Evolutionary conservation across 805 yeast species (phyloP).

Genomic region (Metschnikowia matae): DNA sequence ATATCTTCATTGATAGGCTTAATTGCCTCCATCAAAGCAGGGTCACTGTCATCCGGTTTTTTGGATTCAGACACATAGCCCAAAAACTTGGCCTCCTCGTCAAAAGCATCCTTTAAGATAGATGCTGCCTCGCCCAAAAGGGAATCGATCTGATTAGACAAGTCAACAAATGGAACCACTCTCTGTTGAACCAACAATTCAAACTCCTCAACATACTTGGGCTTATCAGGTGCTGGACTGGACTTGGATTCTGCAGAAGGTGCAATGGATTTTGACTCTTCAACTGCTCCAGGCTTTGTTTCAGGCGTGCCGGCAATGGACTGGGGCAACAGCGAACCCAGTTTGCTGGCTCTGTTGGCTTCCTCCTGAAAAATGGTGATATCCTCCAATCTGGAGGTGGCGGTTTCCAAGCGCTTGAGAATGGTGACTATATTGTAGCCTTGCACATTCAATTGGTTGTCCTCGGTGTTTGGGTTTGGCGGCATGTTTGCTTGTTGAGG

Average conservation of each 20-base stretch:
- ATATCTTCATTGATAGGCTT: slow-evolving; percentile 65
- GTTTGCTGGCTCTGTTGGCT: slow-evolving; percentile 27
- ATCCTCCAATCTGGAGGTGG: slow-evolving; percentile 89
- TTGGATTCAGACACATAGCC: slow-evolving; percentile 54
- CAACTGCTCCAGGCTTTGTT: slow-evolving; percentile 12
- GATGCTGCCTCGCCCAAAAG: slow-evolving; percentile 54
- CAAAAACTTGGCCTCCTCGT: slow-evolving; percentile 56
- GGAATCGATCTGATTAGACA: slow-evolving; percentile 53
- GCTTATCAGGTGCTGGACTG: slow-evolving; percentile 22
- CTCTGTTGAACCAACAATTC: slow-evolving; percentile 48
- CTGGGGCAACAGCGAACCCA: slow-evolving; percentile 7
- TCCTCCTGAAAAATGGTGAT: slow-evolving; percentile 75
- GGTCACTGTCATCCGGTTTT: slow-evolving; percentile 59
- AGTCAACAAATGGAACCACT: slow-evolving; percentile 57
- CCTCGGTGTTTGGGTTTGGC: slow-evolving; percentile 32
- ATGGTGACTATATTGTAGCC: slow-evolving; percentile 87
- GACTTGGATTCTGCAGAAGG: slow-evolving; percentile 15
- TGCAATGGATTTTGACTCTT: no score
- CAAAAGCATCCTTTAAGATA: slow-evolving; percentile 49
- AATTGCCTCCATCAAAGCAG: slow-evolving; percentile 52
- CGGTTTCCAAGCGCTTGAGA: slow-evolving; percentile 74
- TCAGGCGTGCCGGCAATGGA: not conserved
- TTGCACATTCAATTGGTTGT: slow-evolving; percentile 53
- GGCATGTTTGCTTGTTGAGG: slow-evolving; percentile 5
- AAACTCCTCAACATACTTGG: slow-evolving; percentile 50